These are phyloP conservation scores for Apium graveolens DNA, from an alignment of 129 eudicot genomes.

Conservation along the genomic window DNA sequence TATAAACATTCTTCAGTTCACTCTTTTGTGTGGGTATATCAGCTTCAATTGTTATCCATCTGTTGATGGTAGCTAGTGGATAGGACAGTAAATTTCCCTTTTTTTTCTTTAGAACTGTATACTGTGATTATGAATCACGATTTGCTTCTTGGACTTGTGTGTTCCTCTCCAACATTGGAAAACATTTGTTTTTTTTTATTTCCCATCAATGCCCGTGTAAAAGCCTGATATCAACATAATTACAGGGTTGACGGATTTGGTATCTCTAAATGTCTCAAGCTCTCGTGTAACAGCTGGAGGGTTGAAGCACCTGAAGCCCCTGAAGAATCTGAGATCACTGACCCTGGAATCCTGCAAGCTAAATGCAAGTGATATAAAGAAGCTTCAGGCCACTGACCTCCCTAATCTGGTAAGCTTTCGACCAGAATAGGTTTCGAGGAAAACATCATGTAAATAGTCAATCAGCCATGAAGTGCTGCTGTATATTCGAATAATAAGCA, in stretches of 20 bases:
- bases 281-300: conserved; percentile 80
- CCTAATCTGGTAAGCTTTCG: conserved; percentile 67
- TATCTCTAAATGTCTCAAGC: conserved; percentile 70
- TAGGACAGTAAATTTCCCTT: background rate
- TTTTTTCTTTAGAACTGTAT: background rate
- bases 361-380: conserved; percentile 73
- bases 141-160: background rate
- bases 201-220: background rate
- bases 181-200: background rate
- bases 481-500: conserved; percentile 11
- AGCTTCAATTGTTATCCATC: background rate
- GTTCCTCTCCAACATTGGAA: background rate
- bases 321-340: conserved; percentile 71
- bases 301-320: conserved; percentile 51
- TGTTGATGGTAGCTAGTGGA: background rate
- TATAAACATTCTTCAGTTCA: too few relatives aligned
- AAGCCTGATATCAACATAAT: background rate
- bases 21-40: too few relatives aligned
- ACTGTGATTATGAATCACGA: background rate
- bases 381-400: conserved; percentile 61
- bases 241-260: conserved; percentile 78
- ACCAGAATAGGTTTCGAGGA: conserved; percentile 48
- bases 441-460: conserved; percentile 19
- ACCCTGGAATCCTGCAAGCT: conserved; percentile 90
- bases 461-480: conserved; percentile 6